These are phyloP conservation scores for Torulaspora delbrueckii DNA, from an alignment of 805 yeast species.

Conservation along the genomic window DNA sequence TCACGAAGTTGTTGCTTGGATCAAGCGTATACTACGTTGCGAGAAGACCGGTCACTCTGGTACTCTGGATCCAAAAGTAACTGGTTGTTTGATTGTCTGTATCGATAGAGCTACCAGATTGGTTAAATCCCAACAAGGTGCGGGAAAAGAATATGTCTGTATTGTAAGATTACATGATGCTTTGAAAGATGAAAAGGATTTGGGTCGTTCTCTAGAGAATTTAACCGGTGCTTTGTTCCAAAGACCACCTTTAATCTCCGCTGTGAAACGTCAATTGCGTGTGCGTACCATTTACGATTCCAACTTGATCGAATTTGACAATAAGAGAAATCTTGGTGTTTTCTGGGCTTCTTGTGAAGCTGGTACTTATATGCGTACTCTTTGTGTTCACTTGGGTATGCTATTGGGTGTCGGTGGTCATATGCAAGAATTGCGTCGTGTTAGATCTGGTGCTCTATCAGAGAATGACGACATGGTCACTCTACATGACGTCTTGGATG, in stretches of 20 bases:
- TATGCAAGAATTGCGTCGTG: constrained; percentile 99
- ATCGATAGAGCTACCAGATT: constrained; percentile 96
- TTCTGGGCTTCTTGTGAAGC: constrained; percentile 99
- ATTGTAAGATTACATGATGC: constrained; percentile 94
- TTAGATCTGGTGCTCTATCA: constrained; percentile 91
- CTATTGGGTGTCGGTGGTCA: constrained; percentile 98
- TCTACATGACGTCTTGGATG: constrained; percentile 94
- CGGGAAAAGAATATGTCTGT: constrained; percentile 99
- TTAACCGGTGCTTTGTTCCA: constrained; percentile 98
- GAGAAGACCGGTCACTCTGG: constrained; percentile 99
- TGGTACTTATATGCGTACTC: constrained; percentile 98
- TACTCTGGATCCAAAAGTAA: constrained; percentile 97
- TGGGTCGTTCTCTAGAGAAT: constrained; percentile 83
- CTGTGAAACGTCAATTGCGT: constrained; percentile 98
- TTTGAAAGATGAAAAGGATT: constrained; percentile 81
- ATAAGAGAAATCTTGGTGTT: constrained; percentile 93
- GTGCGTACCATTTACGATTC: constrained; percentile 97
- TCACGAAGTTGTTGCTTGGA: constrained; percentile 99
- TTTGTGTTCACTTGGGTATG: constrained; percentile 99
- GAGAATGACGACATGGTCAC: constrained; percentile 92
- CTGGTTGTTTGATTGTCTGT: constrained; percentile 98
- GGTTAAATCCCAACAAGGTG: constrained; percentile 98
- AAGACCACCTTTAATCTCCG: constrained; percentile 98
- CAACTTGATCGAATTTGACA: constrained; percentile 91
- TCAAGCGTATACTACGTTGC: constrained; percentile 88